Evolutionary conservation across 2,329 filamentous ascomycete species (phyloP), one percentile per base, ranked within the genome.

Genomic region (Trichoderma koningiopsis): DNA sequence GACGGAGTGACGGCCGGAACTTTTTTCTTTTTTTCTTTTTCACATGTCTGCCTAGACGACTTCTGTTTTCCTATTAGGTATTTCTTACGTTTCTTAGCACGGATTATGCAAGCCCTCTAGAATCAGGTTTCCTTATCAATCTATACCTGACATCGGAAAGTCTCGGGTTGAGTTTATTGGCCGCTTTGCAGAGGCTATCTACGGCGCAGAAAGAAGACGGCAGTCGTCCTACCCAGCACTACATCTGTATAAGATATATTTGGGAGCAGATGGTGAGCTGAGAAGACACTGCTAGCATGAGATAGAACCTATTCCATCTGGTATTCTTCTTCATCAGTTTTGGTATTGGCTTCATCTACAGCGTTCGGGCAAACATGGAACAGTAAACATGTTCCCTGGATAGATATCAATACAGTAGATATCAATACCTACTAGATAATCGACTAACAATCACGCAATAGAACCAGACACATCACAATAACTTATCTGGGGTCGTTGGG

Each of bases 121-220:
- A 53, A 35, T 43, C 24, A 11, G 4, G 16, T 24, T 40, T 58
- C 24, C 40, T 49, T 66, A 65, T 43, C 35, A 58, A 58, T 57
- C 63, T 58, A 40, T 1, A 35, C 13, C 33, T 35, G n/a, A 35
- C 14, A n/a, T 66, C 63, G 63, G 63, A 19, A 66, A 35, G 40
- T 47, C 14, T 58, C 63, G 63, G 63, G 53, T 66, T 66, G 53
- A 19, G 43, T 8, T 24, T n/a, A 14, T 35, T 29, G 37, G 55
- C 63, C n/a, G 27, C 40, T 52, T 43, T n/a, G 22, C 40, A 16
- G 59, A 52, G 22, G 40, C 52, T 52, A 62, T 62, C 59, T 52
- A 37, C 27, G 35, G 22, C 29, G 13, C 16, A n/a, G 16, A 7
- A 19, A 43, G 2, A 10, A 10, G 8, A n/a, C 19, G 19, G 13